Base-by-base conservation (phyloP, 2,329 filamentous ascomycete species). In the Pseudocercospora vitis region DNA sequence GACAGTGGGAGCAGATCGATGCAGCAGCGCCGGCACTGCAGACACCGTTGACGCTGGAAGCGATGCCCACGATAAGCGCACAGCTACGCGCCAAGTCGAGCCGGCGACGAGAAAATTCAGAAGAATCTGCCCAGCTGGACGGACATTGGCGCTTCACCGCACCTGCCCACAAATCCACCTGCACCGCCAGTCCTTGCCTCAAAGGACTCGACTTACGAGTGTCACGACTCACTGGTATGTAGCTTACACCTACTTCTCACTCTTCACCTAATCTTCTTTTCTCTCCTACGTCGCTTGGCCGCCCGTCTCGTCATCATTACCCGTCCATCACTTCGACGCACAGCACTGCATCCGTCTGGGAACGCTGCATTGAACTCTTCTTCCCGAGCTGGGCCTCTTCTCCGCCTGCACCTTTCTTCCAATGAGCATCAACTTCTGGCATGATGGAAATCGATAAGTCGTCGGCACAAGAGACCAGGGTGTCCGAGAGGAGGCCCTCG, bases 401-500 rank as follows among this genome's bases (percentile, higher is more conserved):
- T 23, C 37, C 37, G 19, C 21, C 12, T 19, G 7, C 37, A 40
- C n/a, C 31, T 48, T 16, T 26, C n/a, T n/a, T n/a, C n/a, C n/a
- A n/a, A n/a, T n/a, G n/a, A n/a, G n/a, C n/a, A 23, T 4, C 19
- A 14, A 42, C 9, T 24, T 14, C 21, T 42, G 5, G 21, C 46
- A 23, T 16, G 16, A 62, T 62, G 59, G 53, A 58, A 18, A 31
- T 46, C 33, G 53, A 60, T 16, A 55, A 53, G 31, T 44, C 54
- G 31, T 11, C 42, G 14, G 32, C 49, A 16, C 47, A 56, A 45
- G 29, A 47, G 23, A 11, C 14, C 9, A 18, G 50, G 32, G 52
- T 56, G 40, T 42, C 52, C 9, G 42, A 53, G 14, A 53, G 57
- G 26, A 48, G 60, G 8, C 50, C 48, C 32, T 63, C 61, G n/a